Base-by-base conservation (phyloP, 108 stramenopile genomes). In the Cyclotella baltica region DNA sequence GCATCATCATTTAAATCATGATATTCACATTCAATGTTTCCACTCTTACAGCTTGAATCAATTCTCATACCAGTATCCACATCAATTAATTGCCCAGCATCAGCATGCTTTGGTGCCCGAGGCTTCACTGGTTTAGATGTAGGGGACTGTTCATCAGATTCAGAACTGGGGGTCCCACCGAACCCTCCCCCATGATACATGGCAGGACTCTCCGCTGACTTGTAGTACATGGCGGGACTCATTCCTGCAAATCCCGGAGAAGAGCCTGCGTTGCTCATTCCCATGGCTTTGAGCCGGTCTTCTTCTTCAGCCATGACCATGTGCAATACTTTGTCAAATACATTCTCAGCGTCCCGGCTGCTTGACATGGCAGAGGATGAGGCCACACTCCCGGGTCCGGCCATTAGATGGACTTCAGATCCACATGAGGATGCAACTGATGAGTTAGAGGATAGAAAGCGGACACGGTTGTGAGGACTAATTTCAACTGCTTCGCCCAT, bases 361-460 rank as follows among this genome's bases (percentile, higher is more conserved):
- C 57, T 59, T 18, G 75, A 76, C 75, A 76, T 76, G 56, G 65
- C 66, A 16, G 75, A 76, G 27, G 72, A 73, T 23, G 75, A 76
- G 2, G 66, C 75, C 35, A 76, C 75, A 37, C 75, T 76, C 22
- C 75, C 75, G 6, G 75, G 63, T 1, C 74, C 74, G 23, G 75
- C 75, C 66, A 76, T 67, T 8, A 76, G 64, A 53, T 76, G 75
- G 43, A 76, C 75, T 35, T 76, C 65, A 28, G 75, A 76, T 10
- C 66, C 75, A 33, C 56, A 64, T 23, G 70, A 43, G 35, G 70
- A 56, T 40, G 58, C 56, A 33, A 55, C 53, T 25, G 75, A 76
- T 19, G 75, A 66, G 34, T 46, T 38, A 47, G 64, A 75, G 43
- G 62, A 52, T n/a, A 57, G 19, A 64, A 67, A 76, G n/a, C 56